Evolutionary conservation across 2,329 filamentous ascomycete species (phyloP).

Genomic region (Aspergillus pseudotamarii): DNA sequence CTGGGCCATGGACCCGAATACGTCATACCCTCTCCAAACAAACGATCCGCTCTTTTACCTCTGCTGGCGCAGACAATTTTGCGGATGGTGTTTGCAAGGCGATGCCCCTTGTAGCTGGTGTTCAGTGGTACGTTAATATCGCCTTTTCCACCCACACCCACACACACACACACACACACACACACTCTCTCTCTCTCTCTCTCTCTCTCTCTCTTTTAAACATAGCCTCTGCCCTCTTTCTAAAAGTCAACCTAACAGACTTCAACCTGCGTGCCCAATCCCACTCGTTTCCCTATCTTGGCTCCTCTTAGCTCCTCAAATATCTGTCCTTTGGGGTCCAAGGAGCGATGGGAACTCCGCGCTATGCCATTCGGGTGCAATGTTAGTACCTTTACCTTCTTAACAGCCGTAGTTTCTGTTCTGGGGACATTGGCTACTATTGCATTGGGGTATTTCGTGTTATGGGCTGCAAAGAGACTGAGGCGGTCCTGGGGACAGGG

Average conservation of each 20-base stretch:
- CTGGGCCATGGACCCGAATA: slow-evolving; percentile 7
- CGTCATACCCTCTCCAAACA: slow-evolving; percentile 9
- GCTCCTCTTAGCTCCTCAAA: slow-evolving; percentile 36
- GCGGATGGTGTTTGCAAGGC: slow-evolving; percentile 35
- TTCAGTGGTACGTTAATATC: slow-evolving; percentile 33
- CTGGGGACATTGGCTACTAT: slow-evolving; percentile 30
- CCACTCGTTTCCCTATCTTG: slow-evolving; percentile 39
- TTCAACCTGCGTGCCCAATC: slow-evolving; percentile 44
- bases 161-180: too few species aligned
- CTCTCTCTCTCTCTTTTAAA: background rate
- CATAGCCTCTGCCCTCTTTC: background rate
- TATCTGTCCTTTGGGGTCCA: slow-evolving; percentile 43
- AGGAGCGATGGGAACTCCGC: slow-evolving; percentile 48
- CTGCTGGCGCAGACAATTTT: slow-evolving; percentile 43
- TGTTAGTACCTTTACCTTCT: slow-evolving; percentile 43
- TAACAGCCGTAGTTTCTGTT: slow-evolving; percentile 38
- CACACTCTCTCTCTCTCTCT: too few species aligned
- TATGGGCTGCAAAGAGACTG: slow-evolving; percentile 20
- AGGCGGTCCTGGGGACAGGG: slow-evolving; percentile 13
- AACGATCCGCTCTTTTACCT: slow-evolving; percentile 33
- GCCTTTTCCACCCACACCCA: background rate
- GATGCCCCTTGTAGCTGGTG: slow-evolving; percentile 43
- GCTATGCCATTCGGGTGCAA: slow-evolving; percentile 42
- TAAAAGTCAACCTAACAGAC: slow-evolving; percentile 27
- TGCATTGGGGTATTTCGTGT: slow-evolving; percentile 19